phyloP scores from a whole-genome alignment of 2,329 filamentous ascomycete genomes.

The Simplicillium sp. region DNA sequence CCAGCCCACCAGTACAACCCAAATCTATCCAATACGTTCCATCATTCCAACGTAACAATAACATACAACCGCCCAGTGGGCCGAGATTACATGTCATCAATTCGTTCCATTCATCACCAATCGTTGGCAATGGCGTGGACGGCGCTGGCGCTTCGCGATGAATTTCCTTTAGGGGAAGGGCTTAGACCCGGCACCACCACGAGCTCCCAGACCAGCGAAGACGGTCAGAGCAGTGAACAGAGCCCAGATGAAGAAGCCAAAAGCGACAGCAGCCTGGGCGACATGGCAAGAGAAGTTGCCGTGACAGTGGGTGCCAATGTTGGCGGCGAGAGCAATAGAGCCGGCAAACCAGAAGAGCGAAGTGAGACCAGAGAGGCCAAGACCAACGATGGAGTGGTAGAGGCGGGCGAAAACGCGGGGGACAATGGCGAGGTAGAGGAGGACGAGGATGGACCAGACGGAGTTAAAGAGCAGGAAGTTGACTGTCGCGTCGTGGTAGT shows the following conservation, averaged over 20 bases:
- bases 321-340: slow-evolving; percentile 66
- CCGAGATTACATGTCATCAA: too few species aligned
- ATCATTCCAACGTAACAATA: too few species aligned
- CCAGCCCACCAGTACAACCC: too few species aligned
- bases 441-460: slow-evolving; percentile 65
- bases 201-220: slow-evolving; percentile 34
- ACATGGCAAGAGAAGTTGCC: slow-evolving; percentile 45
- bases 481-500: slow-evolving; percentile 31
- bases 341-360: slow-evolving; percentile 88
- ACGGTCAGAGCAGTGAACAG: slow-evolving; percentile 37
- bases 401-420: slow-evolving; percentile 52
- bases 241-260: slow-evolving; percentile 56
- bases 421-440: slow-evolving; percentile 60
- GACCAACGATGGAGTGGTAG: slow-evolving; percentile 55
- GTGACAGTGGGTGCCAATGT: slow-evolving; percentile 47
- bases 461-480: slow-evolving; percentile 75
- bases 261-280: slow-evolving; percentile 54
- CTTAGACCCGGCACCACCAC: slow-evolving; percentile 19
- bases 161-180: slow-evolving; percentile 17
- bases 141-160: too few species aligned
- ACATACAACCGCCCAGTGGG: too few species aligned
- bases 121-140: too few species aligned
- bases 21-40: too few species aligned
- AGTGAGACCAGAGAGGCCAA: slow-evolving; percentile 61
- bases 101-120: too few species aligned